Percentiles rank a stretch among this genome's conserved stretches.
phyloP scores from a whole-genome alignment of 352 stramenopile species.

The Pythium brachiatum region DNA sequence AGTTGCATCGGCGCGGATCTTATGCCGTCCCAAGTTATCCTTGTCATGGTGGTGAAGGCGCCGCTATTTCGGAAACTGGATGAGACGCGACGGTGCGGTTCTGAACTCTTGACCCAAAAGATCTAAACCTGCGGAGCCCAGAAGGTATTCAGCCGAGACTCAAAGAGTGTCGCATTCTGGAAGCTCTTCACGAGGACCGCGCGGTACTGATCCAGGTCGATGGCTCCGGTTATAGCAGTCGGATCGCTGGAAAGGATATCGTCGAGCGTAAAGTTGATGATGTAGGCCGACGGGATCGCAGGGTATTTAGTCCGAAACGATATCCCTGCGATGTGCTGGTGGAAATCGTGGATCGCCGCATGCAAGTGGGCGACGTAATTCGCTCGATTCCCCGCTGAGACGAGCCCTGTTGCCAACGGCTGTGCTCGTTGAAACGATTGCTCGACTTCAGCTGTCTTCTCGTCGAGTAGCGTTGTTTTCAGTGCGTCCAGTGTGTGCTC shows the following conservation, averaged over 20 bases:
- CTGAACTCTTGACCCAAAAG: not conserved
- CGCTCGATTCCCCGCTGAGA: conserved; percentile 4
- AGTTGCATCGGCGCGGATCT: not conserved
- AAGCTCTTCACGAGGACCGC: conserved; percentile 14
- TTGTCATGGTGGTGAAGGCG: not conserved
- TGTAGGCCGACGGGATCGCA: conserved; percentile 18
- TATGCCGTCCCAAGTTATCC: not conserved
- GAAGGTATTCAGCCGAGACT: conserved; percentile 16
- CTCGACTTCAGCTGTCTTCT: conserved; percentile 10
- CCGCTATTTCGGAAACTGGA: not conserved
- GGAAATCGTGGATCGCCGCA: conserved; percentile 20
- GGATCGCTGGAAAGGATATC: conserved; percentile 6
- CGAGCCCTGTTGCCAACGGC: conserved; percentile 9
- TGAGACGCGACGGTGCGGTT: conserved; percentile 3
- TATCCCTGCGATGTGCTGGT: conserved; percentile 17
- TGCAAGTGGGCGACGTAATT: conserved; percentile 8
- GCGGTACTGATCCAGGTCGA: conserved; percentile 17
- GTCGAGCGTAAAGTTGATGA: conserved; percentile 23
- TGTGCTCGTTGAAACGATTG: conserved; percentile 16
- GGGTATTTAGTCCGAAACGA: conserved; percentile 22
- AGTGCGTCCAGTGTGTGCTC: conserved; percentile 8
- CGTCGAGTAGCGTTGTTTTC: not conserved
- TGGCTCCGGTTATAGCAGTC: conserved; percentile 10
- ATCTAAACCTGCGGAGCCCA: conserved; percentile 6
- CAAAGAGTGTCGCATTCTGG: conserved; percentile 23